phyloP scores from a whole-genome alignment of 192 early-diverging fungal genomes.

The Coemansia sp. region DNA sequence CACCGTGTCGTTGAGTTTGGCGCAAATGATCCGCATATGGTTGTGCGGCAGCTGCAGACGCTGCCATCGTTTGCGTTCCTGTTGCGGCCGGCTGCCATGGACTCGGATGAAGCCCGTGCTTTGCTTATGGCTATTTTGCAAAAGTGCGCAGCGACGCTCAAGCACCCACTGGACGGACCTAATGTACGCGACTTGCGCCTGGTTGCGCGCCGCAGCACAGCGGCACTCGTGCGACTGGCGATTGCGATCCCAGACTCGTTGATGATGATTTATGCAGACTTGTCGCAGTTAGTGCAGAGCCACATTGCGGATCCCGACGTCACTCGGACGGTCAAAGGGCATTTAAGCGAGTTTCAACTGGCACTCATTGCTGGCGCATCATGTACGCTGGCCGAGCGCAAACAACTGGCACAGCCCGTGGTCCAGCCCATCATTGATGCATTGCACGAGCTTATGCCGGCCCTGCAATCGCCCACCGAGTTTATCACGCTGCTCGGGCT shows the following conservation, averaged over 20 bases:
- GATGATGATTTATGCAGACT: conserved; percentile 39
- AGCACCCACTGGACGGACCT: not conserved
- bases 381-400: conserved; percentile 26
- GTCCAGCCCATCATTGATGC: conserved; percentile 37
- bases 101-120: conserved; percentile 15
- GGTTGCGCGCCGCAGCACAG: conserved; percentile 34
- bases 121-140: conserved; percentile 37
- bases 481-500: conserved; percentile 32
- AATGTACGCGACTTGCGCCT: conserved; percentile 14
- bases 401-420: conserved; percentile 34
- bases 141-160: conserved; percentile 22
- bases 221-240: conserved; percentile 40
- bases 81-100: conserved; percentile 30
- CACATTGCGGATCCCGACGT: conserved; percentile 23
- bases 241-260: conserved; percentile 41
- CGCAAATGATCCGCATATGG: not conserved
- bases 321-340: conserved; percentile 25
- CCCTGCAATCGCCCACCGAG: conserved; percentile 30
- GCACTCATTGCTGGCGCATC: conserved; percentile 38
- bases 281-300: conserved; percentile 33
- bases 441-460: conserved; percentile 12
- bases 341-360: conserved; percentile 46
- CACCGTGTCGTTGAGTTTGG: conserved; percentile 17
- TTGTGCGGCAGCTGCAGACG: conserved; percentile 30
- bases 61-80: conserved; percentile 49